Percentiles rank a stretch among this genome's conserved stretches.
Evolutionary conservation across 108 stramenopile species (phyloP).

Genomic region (Bacterosira constricta): DNA sequence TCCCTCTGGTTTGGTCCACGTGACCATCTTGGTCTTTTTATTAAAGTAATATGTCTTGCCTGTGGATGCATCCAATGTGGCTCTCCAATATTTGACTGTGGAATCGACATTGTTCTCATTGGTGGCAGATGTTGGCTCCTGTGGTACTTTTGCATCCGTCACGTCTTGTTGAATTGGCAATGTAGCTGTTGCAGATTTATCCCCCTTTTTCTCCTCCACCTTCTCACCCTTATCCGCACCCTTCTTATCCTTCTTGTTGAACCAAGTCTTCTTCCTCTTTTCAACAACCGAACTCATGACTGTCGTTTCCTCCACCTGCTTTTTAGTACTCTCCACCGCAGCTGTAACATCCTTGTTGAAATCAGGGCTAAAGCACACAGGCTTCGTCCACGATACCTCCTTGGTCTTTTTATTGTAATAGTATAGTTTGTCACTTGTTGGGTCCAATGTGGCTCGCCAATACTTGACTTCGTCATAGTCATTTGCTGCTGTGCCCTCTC

Average conservation of each 20-base stretch:
- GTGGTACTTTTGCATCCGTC: neutral
- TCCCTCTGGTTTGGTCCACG: slow-evolving; percentile 73
- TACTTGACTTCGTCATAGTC: slow-evolving; percentile 30
- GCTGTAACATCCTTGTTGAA: neutral
- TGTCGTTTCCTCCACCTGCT: neutral
- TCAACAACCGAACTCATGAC: neutral
- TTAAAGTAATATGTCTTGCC: slow-evolving; percentile 81
- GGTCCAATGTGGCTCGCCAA: slow-evolving; percentile 40
- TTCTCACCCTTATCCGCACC: slow-evolving; percentile 23
- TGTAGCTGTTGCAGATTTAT: too few relatives aligned
- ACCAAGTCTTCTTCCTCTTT: slow-evolving; percentile 12
- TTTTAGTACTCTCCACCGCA: slow-evolving; percentile 1
- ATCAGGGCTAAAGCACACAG: slow-evolving; percentile 44
- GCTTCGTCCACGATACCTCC: slow-evolving; percentile 73
- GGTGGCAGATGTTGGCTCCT: neutral
- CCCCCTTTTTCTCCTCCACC: slow-evolving; percentile 30
- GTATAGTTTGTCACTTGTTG: slow-evolving; percentile 57
- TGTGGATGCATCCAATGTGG: slow-evolving; percentile 52
- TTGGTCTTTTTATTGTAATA: slow-evolving; percentile 79
- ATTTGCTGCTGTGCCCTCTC: slow-evolving; percentile 3
- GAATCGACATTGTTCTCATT: neutral
- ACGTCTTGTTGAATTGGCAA: neutral
- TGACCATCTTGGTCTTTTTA: slow-evolving; percentile 63
- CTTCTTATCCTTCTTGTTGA: too few relatives aligned
- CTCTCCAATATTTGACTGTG: slow-evolving; percentile 54